Evolutionary conservation across 306 rosid species (phyloP).

Genomic region (Carpinus fangiana): DNA sequence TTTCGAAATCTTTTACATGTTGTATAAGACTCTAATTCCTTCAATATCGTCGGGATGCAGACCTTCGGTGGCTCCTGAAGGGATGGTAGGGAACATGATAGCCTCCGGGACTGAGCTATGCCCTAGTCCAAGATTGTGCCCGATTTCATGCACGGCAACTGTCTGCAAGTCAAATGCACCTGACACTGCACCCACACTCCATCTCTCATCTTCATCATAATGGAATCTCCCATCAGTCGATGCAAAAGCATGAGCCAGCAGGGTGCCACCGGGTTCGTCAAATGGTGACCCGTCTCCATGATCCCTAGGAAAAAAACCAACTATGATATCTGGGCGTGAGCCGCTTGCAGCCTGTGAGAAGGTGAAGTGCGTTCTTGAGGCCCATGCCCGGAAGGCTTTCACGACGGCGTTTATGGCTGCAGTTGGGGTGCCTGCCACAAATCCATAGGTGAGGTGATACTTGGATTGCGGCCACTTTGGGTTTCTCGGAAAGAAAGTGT

Average conservation of each 20-base stretch:
- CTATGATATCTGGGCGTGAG: background rate
- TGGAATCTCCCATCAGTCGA: background rate
- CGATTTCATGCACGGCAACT: conserved; percentile 4
- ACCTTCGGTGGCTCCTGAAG: background rate
- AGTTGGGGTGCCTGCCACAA: background rate
- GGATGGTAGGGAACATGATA: background rate
- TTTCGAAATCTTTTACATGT: too few species aligned
- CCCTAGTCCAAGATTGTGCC: background rate
- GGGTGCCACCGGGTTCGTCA: background rate
- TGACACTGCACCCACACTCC: background rate
- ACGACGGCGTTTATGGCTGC: background rate
- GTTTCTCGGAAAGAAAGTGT: background rate
- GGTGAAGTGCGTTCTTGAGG: background rate
- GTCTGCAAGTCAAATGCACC: background rate
- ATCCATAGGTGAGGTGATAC: background rate
- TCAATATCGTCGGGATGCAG: background rate
- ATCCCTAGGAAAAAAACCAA: background rate
- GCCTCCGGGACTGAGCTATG: background rate
- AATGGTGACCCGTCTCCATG: background rate
- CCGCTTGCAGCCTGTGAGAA: background rate
- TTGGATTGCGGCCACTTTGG: background rate
- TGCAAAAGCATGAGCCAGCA: conserved; percentile 4
- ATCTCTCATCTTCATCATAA: background rate
- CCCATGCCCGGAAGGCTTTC: background rate
- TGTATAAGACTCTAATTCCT: background rate